Evolutionary conservation across 805 yeast genomes (phyloP), one percentile per base, ranked within the genome.

Genomic region (Wickerhamiella shivajii): DNA sequence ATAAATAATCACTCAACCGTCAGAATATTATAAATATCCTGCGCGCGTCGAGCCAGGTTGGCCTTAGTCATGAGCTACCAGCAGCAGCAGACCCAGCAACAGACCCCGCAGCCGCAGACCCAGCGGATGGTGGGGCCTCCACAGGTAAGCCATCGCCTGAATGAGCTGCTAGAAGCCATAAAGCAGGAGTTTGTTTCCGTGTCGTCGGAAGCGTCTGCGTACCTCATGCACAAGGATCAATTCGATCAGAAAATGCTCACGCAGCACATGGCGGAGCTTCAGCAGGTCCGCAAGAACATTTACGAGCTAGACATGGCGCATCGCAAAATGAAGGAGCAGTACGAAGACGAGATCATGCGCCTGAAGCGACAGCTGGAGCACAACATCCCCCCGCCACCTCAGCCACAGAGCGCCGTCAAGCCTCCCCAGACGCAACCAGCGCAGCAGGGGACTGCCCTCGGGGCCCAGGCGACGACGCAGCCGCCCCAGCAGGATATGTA

Each of bases 261-360:
- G 52, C 96, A 85, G 59, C 96, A 87, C 58, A 75, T 83, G 37
- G 78, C 76, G 34, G 98, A 90, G 57, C 74, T 87, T 70, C 85
- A 84, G 52, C 93, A 80, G 54, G 84, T 87, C 38, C 71, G 95
- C 50, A 92, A 84, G 51, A 81, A 94, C 8, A 93, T 87, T 18
- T 84, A 76, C 52, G 97, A 90, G 53, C 68, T 87, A 49, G 96
- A 87, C 56, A 70, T 77, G 68, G 87, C 93, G 24, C 97, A 87
- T 61, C 69, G 93, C 46, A 80, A 81, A 53, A 79, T 90, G 69
- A 85, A 87, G 60, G 96, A 87, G 51, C 84, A 85, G 29, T 90
- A 87, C 58, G 96, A 87, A 56, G 93, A 80, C 49, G 97, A 87
- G 59, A 78, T 90, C 37, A 63, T 71, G 52, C 67, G 90, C 45